Evolutionary conservation across 2,329 filamentous ascomycete species (phyloP).

Genomic region (Colletotrichum camelliae): DNA sequence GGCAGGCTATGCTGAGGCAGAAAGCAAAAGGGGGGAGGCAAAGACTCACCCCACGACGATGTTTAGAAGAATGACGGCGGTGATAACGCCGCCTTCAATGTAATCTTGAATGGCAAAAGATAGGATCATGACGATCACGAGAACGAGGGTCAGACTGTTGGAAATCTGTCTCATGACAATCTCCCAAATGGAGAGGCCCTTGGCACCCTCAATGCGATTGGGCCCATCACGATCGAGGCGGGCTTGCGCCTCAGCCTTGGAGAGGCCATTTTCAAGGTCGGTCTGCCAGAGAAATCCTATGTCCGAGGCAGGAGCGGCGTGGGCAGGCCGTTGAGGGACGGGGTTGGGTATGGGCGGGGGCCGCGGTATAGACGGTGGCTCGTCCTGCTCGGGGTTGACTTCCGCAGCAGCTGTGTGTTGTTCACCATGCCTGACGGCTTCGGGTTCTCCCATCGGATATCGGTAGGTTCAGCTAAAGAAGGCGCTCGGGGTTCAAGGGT

Average conservation of each 20-base stretch:
- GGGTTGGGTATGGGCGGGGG: slow-evolving; percentile 18
- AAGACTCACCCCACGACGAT: slow-evolving; percentile 65
- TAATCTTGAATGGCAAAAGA: slow-evolving; percentile 70
- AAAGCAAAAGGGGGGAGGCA: background rate
- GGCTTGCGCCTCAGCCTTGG: slow-evolving; percentile 64
- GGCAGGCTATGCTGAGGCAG: background rate
- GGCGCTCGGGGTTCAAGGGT: background rate
- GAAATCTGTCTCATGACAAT: slow-evolving; percentile 79
- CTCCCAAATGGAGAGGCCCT: slow-evolving; percentile 75
- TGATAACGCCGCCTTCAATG: slow-evolving; percentile 67
- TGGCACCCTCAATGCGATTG: slow-evolving; percentile 75
- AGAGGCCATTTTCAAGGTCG: slow-evolving; percentile 64
- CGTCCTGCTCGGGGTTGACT: slow-evolving; percentile 25
- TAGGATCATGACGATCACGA: slow-evolving; percentile 76
- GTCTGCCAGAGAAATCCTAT: slow-evolving; percentile 44
- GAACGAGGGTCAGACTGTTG: slow-evolving; percentile 77
- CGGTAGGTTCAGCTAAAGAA: slow-evolving; percentile 19
- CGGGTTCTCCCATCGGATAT: slow-evolving; percentile 27
- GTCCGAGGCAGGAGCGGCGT: slow-evolving; percentile 28
- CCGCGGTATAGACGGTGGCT: slow-evolving; percentile 23
- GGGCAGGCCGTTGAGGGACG: slow-evolving; percentile 25
- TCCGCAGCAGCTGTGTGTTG: slow-evolving; percentile 25
- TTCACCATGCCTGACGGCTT: slow-evolving; percentile 25
- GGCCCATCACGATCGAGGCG: slow-evolving; percentile 71
- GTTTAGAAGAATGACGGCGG: slow-evolving; percentile 70